phyloP scores from a whole-genome alignment of 1,139 yeast genomes.

The Keqinozyma sinolaborantium region DNA sequence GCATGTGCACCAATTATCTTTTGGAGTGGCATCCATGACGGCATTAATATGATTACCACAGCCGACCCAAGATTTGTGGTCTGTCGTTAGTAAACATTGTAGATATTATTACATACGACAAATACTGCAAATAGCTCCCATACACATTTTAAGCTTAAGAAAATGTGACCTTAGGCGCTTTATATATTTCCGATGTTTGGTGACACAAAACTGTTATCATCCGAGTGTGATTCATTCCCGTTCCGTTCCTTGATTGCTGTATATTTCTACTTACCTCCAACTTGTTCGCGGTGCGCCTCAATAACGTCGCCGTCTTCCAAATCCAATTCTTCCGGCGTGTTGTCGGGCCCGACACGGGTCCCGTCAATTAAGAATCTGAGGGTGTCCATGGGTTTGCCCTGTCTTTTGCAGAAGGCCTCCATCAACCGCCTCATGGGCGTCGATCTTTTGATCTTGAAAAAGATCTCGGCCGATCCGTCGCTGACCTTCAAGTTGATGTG shows the following conservation, averaged over 20 bases:
- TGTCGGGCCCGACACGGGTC: constrained; percentile 79
- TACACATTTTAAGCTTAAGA: constrained; percentile 17
- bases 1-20: constrained; percentile 39
- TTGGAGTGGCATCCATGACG: constrained; percentile 33
- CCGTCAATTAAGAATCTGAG: constrained; percentile 93
- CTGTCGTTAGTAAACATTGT: constrained; percentile 6
- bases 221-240: not conserved
- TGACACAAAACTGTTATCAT: not conserved
- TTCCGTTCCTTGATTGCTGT: not conserved
- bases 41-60: constrained; percentile 30
- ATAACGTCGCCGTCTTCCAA: constrained; percentile 94
- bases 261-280: constrained; percentile 47
- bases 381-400: constrained; percentile 81
- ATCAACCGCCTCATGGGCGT: constrained; percentile 92
- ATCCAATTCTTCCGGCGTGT: constrained; percentile 89
- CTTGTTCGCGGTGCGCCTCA: constrained; percentile 97
- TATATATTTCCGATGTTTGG: too few species aligned
- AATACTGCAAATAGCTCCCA: constrained; percentile 14
- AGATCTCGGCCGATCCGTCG: constrained; percentile 90
- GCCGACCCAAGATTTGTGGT: constrained; percentile 37
- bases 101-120: constrained; percentile 6
- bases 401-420: constrained; percentile 98
- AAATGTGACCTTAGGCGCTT: too few species aligned
- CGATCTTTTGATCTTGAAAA: constrained; percentile 89
- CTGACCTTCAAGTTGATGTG: constrained; percentile 93